phyloP scores from a whole-genome alignment of 352 stramenopile species.

The Phytophthora boehmeriae region DNA sequence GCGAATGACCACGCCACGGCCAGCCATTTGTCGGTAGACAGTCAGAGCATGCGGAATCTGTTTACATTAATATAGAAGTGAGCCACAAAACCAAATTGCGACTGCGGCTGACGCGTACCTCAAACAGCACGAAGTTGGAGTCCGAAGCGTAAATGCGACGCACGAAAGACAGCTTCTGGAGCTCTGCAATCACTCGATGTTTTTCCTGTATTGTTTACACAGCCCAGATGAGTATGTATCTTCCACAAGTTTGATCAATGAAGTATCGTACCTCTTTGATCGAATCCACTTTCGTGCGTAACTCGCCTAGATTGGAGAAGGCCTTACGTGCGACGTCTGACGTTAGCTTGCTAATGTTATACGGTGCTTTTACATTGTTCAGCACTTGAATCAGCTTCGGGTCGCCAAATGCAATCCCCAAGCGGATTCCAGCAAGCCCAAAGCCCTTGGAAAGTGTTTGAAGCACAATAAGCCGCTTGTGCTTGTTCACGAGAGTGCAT shows the following conservation, averaged over 20 bases:
- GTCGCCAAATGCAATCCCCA: slow-evolving; percentile 92
- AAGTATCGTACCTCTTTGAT: slow-evolving; percentile 60
- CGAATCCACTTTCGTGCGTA: slow-evolving; percentile 65
- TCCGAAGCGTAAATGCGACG: slow-evolving; percentile 94
- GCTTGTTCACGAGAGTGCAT: slow-evolving; percentile 90
- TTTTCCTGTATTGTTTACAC: slow-evolving; percentile 73
- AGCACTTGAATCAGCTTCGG: slow-evolving; percentile 96
- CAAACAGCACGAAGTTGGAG: slow-evolving; percentile 98
- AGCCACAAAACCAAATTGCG: slow-evolving; percentile 5
- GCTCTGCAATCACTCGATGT: slow-evolving; percentile 69
- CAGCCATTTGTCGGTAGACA: slow-evolving; percentile 95
- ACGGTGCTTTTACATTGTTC: slow-evolving; percentile 99
- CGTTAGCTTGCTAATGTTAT: slow-evolving; percentile 99
- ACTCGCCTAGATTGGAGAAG: slow-evolving; percentile 56
- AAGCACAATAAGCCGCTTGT: slow-evolving; percentile 96
- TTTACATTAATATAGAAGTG: slow-evolving; percentile 14
- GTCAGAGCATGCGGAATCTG: slow-evolving; percentile 88
- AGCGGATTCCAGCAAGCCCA: slow-evolving; percentile 95
- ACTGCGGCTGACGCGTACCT: slow-evolving; percentile 52
- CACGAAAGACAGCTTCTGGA: slow-evolving; percentile 94
- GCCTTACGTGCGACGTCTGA: slow-evolving; percentile 81
- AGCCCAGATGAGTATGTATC: slow-evolving; percentile 4
- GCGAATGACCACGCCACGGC: slow-evolving; percentile 94
- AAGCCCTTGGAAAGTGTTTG: slow-evolving; percentile 99
- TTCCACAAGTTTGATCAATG: slow-evolving; percentile 1